Base-by-base conservation (phyloP, 176 grass and related monocot species). In the Carex cristatella region DNA sequence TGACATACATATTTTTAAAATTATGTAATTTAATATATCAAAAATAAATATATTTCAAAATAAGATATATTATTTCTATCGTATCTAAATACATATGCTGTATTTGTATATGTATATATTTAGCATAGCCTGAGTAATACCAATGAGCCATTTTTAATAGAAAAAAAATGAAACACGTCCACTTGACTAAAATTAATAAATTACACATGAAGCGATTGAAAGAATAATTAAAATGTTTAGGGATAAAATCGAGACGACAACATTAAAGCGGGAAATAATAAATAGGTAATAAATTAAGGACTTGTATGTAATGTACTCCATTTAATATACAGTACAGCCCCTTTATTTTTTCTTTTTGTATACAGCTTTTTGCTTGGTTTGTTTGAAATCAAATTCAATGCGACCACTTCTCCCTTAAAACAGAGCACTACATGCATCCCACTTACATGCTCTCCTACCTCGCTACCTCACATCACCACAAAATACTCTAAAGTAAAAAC, bases 341-440 rank as follows among this genome's bases (percentile, higher is more conserved):
- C 13, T 19, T 37, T 35, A 1, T 23, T 46, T 55, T 14, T 31
- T 7, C 13, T 49, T 5, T 12, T 23, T 48, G 1, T 10, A 46
- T 75, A 2, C 46, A 54, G 19, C 73, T 33, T 81, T 73, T 82
- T 46, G 61, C 5, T 13, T 42, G 28, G 61, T 83, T 68, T 32
- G 27, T 83, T 66, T 83, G 11, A 83, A 83, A 67, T 54, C 15
- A 57, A 83, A 67, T 55, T 67, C 19, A 30, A 49, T 83, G 33
- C 61, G 62, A 69, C 81, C 28, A 35, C 3, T 15, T 86, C 84
- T 79, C 84, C 59, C 84, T 79, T 53, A 64, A 58, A 61, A 78
- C 72, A 86, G 60, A 75, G 84, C 71, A 86, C 70, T 77, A 75
- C 84, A 77, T 85, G 48, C 55, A 63, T 85, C 60, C 61, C 79